These are phyloP conservation scores for Fibroporia radiculosa DNA, from an alignment of 768 basidiomycete genomes.

Conservation along the genomic window DNA sequence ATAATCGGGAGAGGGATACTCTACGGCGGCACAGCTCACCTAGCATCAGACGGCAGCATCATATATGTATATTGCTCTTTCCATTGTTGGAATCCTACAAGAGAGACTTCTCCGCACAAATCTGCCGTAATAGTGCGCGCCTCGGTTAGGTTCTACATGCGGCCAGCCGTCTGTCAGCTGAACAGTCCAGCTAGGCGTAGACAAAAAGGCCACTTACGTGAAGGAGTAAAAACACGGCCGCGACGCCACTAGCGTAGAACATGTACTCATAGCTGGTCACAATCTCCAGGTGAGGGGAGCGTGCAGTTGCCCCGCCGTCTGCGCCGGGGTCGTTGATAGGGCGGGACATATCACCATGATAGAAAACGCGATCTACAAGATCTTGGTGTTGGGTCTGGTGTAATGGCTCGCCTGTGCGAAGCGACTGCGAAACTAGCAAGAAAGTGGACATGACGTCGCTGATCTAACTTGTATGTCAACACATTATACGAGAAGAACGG, in stretches of 20 bases:
- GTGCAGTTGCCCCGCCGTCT: neutral
- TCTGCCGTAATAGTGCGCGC: slow-evolving; percentile 27
- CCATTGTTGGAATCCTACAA: slow-evolving; percentile 33
- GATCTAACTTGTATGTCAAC: slow-evolving; percentile 19
- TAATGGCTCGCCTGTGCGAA: slow-evolving; percentile 37
- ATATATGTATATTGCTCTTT: slow-evolving; percentile 27
- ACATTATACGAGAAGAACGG: neutral
- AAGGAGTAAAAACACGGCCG: slow-evolving; percentile 31
- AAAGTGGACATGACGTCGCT: slow-evolving; percentile 39
- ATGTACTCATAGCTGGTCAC: slow-evolving; percentile 26
- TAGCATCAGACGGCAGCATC: neutral
- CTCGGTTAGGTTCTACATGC: slow-evolving; percentile 22
- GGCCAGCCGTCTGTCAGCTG: neutral
- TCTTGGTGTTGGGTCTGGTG: slow-evolving; percentile 33
- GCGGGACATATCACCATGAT: slow-evolving; percentile 26
- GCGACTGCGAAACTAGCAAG: slow-evolving; percentile 34
- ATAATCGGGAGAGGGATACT: no score
- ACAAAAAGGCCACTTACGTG: slow-evolving; percentile 14
- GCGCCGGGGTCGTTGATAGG: slow-evolving; percentile 6
- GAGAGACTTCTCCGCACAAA: slow-evolving; percentile 34
- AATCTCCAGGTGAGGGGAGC: slow-evolving; percentile 2
- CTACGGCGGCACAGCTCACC: neutral
- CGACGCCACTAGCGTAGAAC: slow-evolving; percentile 32
- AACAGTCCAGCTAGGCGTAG: neutral
- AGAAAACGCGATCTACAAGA: slow-evolving; percentile 37